Base-by-base conservation (phyloP, 169 alveolate species). In the Eimeria sp. region DNA sequence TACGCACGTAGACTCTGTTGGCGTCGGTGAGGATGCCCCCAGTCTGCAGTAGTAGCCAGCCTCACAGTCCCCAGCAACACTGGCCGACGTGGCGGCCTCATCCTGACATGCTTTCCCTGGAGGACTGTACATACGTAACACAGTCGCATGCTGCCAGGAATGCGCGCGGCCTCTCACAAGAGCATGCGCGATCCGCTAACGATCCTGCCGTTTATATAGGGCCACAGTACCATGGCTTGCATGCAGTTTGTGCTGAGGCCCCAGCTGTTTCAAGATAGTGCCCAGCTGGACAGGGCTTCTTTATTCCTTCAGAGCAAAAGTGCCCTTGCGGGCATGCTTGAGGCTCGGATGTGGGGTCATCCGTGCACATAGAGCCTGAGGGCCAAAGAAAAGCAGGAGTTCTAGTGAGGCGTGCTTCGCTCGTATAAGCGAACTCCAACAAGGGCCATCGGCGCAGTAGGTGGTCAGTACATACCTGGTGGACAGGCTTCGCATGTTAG, bases 11-110 rank as follows among this genome's bases (percentile, higher is more conserved):
- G 76, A 27, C 64, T 43, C 85, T 33, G 95, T 88, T 16, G 85
- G 83, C 18, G 68, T 71, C 30, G 40, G 58, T 30, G 85, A 71
- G 6, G 95, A 30, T 18, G 95, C 95, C 72, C 95, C 95, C 23
- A 46, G 56, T 23, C 90, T 72, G 85, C 95, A 91, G 91, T 91
- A 62, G 56, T 91, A 85, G 76, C 95, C 95, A 18, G 62, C 95
- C 37, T n/a, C 27, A 54, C 95, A 91, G 23, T 20, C 74, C 56
- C 10, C 43, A 2, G 56, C 68, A 20, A 6, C 20, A 4, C 25
- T 6, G 62, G 3, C 91, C 30, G 74, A 46, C 46, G 76, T 62
- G 43, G 78, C 68, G 13, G 62, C 91, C 58, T 0, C n/a, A 30
- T 6, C 13, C 20, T 58, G 43, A 30, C 91, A 85, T 25, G 91